Evolutionary conservation across 2,329 filamentous ascomycete species (phyloP).

Genomic region (Alternaria sp.): DNA sequence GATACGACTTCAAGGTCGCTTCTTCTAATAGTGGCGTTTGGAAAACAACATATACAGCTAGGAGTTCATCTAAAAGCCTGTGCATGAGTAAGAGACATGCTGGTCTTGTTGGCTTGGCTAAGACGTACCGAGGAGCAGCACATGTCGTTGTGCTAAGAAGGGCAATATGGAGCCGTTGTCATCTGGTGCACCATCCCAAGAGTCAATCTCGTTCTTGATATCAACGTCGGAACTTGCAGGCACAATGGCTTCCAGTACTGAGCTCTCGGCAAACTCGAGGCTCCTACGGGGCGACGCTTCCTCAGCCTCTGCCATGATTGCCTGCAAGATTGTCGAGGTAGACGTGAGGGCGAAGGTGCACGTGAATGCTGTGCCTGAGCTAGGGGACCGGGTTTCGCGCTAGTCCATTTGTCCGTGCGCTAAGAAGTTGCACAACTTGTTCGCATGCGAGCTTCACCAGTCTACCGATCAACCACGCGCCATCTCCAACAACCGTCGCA

Average conservation of each 20-base stretch:
- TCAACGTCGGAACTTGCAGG: slow-evolving; percentile 49
- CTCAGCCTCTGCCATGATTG: slow-evolving; percentile 30
- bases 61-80: slow-evolving; percentile 73
- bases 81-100: slow-evolving; percentile 61
- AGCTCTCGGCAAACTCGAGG: slow-evolving; percentile 51
- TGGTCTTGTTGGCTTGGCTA: slow-evolving; percentile 45
- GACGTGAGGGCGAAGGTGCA: slow-evolving; percentile 19
- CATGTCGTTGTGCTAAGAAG: slow-evolving; percentile 68
- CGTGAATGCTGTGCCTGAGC: slow-evolving; percentile 28
- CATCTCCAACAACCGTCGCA: slow-evolving; percentile 22
- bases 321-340: slow-evolving; percentile 5
- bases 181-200: slow-evolving; percentile 57
- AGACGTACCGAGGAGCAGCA: slow-evolving; percentile 75
- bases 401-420: slow-evolving; percentile 11
- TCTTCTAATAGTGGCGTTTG: slow-evolving; percentile 70
- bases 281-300: slow-evolving; percentile 42
- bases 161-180: slow-evolving; percentile 61
- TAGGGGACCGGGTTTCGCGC: slow-evolving; percentile 4
- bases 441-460: slow-evolving; percentile 6
- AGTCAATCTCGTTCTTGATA: slow-evolving; percentile 51
- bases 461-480: slow-evolving; percentile 7
- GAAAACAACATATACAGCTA: slow-evolving; percentile 74
- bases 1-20: slow-evolving; percentile 64
- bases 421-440: slow-evolving; percentile 11
- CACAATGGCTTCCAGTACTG: slow-evolving; percentile 51